Base-by-base conservation (phyloP, 1,139 yeast genomes). In the Hansenula sp. region DNA sequence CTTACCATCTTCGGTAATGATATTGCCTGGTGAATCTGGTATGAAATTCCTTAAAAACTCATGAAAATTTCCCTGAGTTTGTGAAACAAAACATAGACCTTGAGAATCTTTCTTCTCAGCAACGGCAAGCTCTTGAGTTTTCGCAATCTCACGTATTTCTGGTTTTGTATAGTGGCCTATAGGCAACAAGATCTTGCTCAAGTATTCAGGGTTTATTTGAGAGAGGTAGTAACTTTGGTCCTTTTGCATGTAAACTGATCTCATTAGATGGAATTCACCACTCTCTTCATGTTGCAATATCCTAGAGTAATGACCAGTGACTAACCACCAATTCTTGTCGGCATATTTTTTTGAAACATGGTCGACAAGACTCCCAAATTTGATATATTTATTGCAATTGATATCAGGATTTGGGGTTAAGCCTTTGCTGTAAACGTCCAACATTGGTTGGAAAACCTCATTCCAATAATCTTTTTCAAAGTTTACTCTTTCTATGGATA, bases 351-450 rank as follows among this genome's bases (percentile, higher is more conserved):
- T 62, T 0, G 57, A 43, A 35, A 90, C 63, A 57, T 80, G 74
- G 16, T 80, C 76, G 8, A 80, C 63, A 63, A 93, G 71, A 44
- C 72, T 76, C 2, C 99, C 99, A 67, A 93, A 93, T 61, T 93
- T 93, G 55, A 93, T 85, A 58, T 79, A 76, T 47, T 78, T 74
- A 61, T 93, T 93, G 62, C 99, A 93, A 27, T 84, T 81, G 21
- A 91, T 82, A 60, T 93, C 99, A 0, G 99, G 99, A 54, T 94
- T 94, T 0, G 99, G 99, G 0, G 99, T 93, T 33, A 74, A 57
- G 0, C 99, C 99, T 12, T 51, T 59, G 39, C 72, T 67, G 60
- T 91, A 93, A 58, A 72, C 72, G 5, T 76, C 77, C 34, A 93
- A 67, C 97, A 93, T 93, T 1, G 99, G 99, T 56, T 79, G 83